These are phyloP conservation scores for Neophaeococcomyces aloes DNA, from an alignment of 2,329 filamentous ascomycete genomes.

Conservation along the genomic window DNA sequence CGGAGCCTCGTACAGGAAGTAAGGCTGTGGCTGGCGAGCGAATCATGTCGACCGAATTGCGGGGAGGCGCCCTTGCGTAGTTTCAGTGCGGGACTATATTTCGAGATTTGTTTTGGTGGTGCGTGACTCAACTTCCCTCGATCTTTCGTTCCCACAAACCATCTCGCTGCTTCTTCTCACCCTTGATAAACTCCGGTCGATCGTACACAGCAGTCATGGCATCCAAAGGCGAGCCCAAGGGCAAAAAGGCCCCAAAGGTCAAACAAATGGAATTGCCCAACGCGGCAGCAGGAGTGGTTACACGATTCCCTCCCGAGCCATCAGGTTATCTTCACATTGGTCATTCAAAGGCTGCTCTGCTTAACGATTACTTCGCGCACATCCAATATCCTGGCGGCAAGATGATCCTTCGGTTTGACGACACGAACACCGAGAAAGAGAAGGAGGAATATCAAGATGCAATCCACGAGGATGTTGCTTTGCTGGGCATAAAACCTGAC, in stretches of 20 bases:
- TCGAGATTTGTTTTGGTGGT: constrained; percentile 5
- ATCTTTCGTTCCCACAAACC: neutral
- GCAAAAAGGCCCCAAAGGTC: constrained; percentile 21
- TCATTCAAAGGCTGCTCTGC: constrained; percentile 26
- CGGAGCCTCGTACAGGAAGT: neutral
- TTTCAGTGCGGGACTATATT: constrained; percentile 10
- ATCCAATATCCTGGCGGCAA: constrained; percentile 47
- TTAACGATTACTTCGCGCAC: constrained; percentile 27
- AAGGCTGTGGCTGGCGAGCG: neutral
- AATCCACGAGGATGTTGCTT: constrained; percentile 78
- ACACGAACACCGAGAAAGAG: constrained; percentile 95
- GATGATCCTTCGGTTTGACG: constrained; percentile 84
- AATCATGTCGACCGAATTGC: neutral
- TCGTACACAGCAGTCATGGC: constrained; percentile 3
- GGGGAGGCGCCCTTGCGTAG: constrained; percentile 3
- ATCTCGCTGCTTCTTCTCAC: neutral
- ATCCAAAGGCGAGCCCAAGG: constrained; percentile 10
- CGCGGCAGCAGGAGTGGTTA: constrained; percentile 26
- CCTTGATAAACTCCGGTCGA: too few relatives aligned
- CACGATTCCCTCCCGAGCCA: constrained; percentile 29
- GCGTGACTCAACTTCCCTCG: neutral
- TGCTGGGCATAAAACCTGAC: constrained; percentile 89
- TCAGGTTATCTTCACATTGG: constrained; percentile 30
- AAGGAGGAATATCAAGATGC: constrained; percentile 93
- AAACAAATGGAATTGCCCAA: constrained; percentile 25